Base-by-base conservation (phyloP, 164 flowering plant genomes). In the Litsea cubeba region DNA sequence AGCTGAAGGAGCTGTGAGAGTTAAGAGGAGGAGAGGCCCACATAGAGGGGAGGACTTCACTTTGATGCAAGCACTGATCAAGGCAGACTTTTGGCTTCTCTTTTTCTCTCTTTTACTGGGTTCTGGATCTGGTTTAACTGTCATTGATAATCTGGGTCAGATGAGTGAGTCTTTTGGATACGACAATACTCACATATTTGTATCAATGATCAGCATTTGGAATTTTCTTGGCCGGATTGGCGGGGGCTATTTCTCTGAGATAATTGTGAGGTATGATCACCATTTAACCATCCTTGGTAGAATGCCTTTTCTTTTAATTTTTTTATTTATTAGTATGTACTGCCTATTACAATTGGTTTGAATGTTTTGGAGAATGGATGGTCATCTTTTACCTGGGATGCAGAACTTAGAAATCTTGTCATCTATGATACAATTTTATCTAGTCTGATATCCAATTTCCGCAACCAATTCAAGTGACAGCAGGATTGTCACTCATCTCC, bases 111-210 rank as follows among this genome's bases (percentile, higher is more conserved):
- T 94, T 74, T 74, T 94, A 1, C 69, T 96, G 69, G 99, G 94
- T 51, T 90, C 99, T 6, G 99, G 99, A 15, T 92, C 99, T 63
- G 99, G 99, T n/a, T 79, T 96, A 88, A 91, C 98, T n/a, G 97
- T 96, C 76, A 96, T 96, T 46, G 99, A 96, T 80, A 96, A 96
- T 79, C 81, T 96, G 72, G 99, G 99, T 28, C 99, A 96, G 84
- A 92, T 96, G 90, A 91, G 98, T 80, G 84, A 90, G 73, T 96
- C 99, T 62, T 74, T 94, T 62, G 97, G 99, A 17, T 92, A 87
- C 75, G 85, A 89, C 71, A 88, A 94, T 74, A 78, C 97, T n/a
- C 97, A 89, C 71, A 89, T 96, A 67, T 96, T 94, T 81, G 99
- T 95, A 57, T 95, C 98, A 70, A 79, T 93, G 95, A 93, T 96